Base-by-base conservation (phyloP, 768 basidiomycete genomes). In the Mycena epipterygia region DNA sequence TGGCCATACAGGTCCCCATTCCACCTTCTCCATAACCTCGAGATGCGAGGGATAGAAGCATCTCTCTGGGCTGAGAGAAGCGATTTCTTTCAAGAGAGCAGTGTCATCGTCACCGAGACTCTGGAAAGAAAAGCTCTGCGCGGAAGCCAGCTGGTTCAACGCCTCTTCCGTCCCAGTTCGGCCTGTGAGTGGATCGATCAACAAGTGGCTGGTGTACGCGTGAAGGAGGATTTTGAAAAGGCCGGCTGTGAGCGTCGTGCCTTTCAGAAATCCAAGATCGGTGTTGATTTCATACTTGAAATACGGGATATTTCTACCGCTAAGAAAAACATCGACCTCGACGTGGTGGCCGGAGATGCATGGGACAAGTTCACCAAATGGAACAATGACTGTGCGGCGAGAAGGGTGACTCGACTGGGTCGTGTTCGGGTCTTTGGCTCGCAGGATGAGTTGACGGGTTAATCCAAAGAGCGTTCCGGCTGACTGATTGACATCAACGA, bases 121-220 rank as follows among this genome's bases (percentile, higher is more conserved):
- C 74, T 82, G 80, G 68, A 89, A 86, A 0, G 87, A 86, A 41
- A 67, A 75, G 41, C 76, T 83, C 16, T 76, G 64, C 13, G 84
- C 81, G 1, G 84, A 85, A 16, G 71, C 67, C 29, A 89, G 75
- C 32, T 82, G 72, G 58, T 76, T 70, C 27, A 88, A 70, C 2
- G 87, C 87, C 51, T 87, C 82, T 53, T 86, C 83, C 2, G 82
- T 84, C 5, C 87, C 87, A 0, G 83, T 84, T 8, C 81, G 82
- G 14, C 76, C 73, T 0, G 84, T 86, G 27, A 88, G 75, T 8
- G 84, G 83, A 74, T 88, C 87, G 25, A 81, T 78, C 23, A 83
- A 73, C 41, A 79, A 80, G 58, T 83, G 80, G 30, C 83, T 82
- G 1, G 82, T 87, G 14, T 86, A 64, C n/a, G 86, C 84, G 46